Evolutionary conservation across 345 rosid species (phyloP).

Genomic region (Gossypium anomalum): DNA sequence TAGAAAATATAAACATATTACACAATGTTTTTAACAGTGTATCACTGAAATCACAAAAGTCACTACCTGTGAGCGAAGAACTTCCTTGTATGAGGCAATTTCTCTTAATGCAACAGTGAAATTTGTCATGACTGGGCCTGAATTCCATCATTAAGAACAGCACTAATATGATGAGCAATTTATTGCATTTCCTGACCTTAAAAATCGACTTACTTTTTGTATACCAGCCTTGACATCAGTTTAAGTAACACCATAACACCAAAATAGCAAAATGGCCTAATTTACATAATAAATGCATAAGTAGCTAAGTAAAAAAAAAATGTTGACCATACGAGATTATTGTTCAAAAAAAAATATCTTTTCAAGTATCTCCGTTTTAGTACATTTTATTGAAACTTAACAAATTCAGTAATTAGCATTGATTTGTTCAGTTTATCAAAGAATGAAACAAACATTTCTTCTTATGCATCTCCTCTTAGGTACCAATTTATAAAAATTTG

Average conservation of each 20-base stretch:
- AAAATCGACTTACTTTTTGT: neutral
- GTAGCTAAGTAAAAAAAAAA: neutral
- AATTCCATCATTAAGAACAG: constrained; percentile 12
- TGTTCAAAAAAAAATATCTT: neutral
- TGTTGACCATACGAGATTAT: neutral
- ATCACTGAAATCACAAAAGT: constrained; percentile 1
- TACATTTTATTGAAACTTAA: no score
- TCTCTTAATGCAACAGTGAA: constrained; percentile 68
- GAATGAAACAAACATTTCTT: neutral
- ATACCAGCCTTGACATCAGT: neutral
- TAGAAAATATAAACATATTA: neutral
- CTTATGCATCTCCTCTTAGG: neutral
- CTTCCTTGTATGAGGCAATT: constrained; percentile 73
- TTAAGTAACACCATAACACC: neutral
- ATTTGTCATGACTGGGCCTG: constrained; percentile 72
- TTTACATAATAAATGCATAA: neutral
- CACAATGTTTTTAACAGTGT: neutral
- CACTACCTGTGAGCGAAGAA: constrained; percentile 69
- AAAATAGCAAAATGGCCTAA: neutral
- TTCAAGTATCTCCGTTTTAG: no score
- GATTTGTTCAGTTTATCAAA: no score
- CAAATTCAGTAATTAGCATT: no score
- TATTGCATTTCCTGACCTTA: neutral
- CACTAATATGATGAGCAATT: constrained; percentile 5
- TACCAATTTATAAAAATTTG: neutral